Percentiles rank a stretch among this genome's conserved stretches.
Conservation (phyloP, 495 filamentous ascomycete species). For the Wilcoxina mikolae region DNA sequence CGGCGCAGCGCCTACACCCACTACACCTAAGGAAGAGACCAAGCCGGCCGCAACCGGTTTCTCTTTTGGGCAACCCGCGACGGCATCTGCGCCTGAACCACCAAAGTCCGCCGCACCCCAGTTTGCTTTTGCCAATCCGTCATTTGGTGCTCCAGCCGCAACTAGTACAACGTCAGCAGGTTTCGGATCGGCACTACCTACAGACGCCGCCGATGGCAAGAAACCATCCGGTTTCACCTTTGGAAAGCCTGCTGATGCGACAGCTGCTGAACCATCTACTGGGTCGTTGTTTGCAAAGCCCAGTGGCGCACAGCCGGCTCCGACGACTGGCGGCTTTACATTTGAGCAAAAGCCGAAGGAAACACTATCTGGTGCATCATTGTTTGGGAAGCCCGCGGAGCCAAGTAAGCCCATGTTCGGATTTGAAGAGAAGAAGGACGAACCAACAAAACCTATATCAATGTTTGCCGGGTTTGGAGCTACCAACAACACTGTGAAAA, state of each 20-base stretch:
- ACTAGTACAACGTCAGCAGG: background rate
- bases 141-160: background rate
- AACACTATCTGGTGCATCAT: background rate
- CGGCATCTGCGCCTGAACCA: background rate
- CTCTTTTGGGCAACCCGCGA: background rate
- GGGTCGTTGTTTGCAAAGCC: background rate
- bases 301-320: background rate
- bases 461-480: background rate
- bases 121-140: background rate
- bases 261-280: background rate
- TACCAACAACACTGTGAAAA: background rate
- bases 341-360: background rate
- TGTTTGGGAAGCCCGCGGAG: conserved; percentile 17
- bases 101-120: background rate
- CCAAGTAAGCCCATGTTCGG: background rate
- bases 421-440: conserved; percentile 1
- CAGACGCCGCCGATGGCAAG: background rate
- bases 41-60: background rate
- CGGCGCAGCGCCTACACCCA: conserved; percentile 9
- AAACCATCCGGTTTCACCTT: background rate
- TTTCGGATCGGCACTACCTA: background rate
- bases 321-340: background rate
- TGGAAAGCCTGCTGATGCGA: conserved; percentile 3
- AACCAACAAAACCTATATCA: background rate
- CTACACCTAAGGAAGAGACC: background rate